These are phyloP conservation scores for Ilex asprella DNA, from an alignment of 257 asterid species.

Conservation along the genomic window DNA sequence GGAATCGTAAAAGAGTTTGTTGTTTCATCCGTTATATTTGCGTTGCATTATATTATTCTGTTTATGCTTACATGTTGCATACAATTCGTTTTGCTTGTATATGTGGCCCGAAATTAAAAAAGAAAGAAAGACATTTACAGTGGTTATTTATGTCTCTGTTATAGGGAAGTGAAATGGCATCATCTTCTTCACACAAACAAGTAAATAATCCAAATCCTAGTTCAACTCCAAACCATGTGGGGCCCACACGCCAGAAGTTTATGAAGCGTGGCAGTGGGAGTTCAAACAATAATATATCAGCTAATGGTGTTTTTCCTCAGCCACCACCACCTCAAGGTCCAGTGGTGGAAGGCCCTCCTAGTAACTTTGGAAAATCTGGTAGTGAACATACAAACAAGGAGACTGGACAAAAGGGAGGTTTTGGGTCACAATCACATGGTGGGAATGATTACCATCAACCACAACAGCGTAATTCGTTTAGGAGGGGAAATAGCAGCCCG, in stretches of 20 bases:
- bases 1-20: neutral
- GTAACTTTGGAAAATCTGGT: constrained; percentile 29
- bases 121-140: neutral
- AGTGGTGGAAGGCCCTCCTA: constrained; percentile 19
- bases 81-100: neutral
- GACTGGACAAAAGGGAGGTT: constrained; percentile 47
- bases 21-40: neutral
- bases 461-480: constrained; percentile 34
- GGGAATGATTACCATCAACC: constrained; percentile 37
- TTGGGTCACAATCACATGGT: constrained; percentile 29
- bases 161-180: constrained; percentile 31
- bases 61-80: neutral
- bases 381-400: constrained; percentile 40
- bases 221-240: constrained; percentile 31
- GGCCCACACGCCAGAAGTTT: constrained; percentile 44
- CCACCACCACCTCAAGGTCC: constrained; percentile 27
- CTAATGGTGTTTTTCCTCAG: constrained; percentile 37
- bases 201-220: constrained; percentile 28
- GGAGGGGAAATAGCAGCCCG: constrained; percentile 55
- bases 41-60: neutral
- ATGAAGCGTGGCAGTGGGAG: constrained; percentile 39
- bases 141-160: neutral
- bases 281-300: constrained; percentile 24
- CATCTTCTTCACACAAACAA: constrained; percentile 39
- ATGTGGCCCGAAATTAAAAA: neutral